Percentiles rank a stretch among this genome's conserved stretches.
phyloP scores from a whole-genome alignment of 169 alveolate species.

The Plasmodium falciparum region DNA sequence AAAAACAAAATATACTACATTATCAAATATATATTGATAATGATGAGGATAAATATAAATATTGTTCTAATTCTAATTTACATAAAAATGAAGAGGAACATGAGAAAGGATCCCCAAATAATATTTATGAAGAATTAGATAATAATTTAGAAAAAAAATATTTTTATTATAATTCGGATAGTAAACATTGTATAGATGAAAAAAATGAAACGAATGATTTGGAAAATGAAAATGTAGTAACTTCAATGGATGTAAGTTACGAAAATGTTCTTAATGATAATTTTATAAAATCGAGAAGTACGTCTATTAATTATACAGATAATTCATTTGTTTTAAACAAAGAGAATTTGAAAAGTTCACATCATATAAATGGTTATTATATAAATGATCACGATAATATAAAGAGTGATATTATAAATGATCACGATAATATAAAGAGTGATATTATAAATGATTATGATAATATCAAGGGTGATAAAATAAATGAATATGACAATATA shows the following conservation, averaged over 20 bases:
- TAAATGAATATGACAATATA: not conserved
- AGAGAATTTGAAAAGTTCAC: not conserved
- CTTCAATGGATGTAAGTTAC: constrained; percentile 28
- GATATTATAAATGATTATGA: not conserved
- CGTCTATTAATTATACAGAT: constrained; percentile 35
- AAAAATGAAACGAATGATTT: not conserved
- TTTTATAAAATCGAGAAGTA: constrained; percentile 23
- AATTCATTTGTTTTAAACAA: constrained; percentile 3
- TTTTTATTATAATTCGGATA: too few relatives aligned
- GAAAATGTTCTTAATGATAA: constrained; percentile 21
- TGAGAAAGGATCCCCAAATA: too few relatives aligned
- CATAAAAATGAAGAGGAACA: too few relatives aligned
- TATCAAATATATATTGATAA: not conserved
- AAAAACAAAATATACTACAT: not conserved
- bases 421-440: not conserved
- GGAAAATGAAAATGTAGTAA: constrained; percentile 8
- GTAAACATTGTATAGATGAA: constrained; percentile 2
- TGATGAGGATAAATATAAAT: too few relatives aligned
- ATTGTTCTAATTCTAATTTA: too few relatives aligned
- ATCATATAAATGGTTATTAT: too few relatives aligned
- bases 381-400: too few relatives aligned
- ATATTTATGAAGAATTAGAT: too few relatives aligned
- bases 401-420: not conserved
- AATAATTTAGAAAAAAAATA: too few relatives aligned
- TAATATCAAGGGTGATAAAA: not conserved